Conservation (phyloP, 2,329 filamentous ascomycete species). For the Metarhizium humberi region DNA sequence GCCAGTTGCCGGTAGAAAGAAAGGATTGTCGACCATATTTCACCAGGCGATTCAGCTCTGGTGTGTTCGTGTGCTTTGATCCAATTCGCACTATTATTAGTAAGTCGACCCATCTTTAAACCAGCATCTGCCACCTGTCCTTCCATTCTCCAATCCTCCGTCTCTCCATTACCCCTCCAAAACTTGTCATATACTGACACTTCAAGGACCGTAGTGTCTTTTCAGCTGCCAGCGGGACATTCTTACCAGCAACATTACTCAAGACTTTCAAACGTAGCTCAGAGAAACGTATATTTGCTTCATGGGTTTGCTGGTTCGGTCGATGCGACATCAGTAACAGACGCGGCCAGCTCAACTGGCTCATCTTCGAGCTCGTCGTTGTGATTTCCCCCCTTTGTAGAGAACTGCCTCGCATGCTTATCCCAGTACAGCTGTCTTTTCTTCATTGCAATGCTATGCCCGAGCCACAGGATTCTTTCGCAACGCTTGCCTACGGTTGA, state of each 20-base stretch:
- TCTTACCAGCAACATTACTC: neutral
- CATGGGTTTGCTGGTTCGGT: neutral
- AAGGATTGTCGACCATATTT: no score
- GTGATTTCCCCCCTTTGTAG: neutral
- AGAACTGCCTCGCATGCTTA: constrained; percentile 24
- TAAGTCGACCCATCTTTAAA: no score
- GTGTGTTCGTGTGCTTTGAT: no score
- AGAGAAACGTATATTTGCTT: neutral
- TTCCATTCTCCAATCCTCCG: no score
- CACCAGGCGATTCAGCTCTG: no score
- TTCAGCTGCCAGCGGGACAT: neutral
- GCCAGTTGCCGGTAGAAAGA: no score
- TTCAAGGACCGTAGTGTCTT: neutral
- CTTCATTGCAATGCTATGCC: constrained; percentile 34
- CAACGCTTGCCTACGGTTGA: constrained; percentile 49
- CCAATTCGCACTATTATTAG: no score
- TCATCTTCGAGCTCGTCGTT: neutral
- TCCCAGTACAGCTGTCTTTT: constrained; percentile 37
- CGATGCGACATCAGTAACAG: neutral
- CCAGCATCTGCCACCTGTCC: no score
- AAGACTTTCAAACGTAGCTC: neutral
- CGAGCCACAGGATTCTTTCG: constrained; percentile 51
- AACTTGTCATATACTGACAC: neutral
- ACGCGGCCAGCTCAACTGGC: neutral
- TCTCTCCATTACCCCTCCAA: neutral